Evolutionary conservation across 148 eudicot genomes (phyloP), one percentile per base, ranked within the genome.

Genomic region (Rhododendron ovatum): DNA sequence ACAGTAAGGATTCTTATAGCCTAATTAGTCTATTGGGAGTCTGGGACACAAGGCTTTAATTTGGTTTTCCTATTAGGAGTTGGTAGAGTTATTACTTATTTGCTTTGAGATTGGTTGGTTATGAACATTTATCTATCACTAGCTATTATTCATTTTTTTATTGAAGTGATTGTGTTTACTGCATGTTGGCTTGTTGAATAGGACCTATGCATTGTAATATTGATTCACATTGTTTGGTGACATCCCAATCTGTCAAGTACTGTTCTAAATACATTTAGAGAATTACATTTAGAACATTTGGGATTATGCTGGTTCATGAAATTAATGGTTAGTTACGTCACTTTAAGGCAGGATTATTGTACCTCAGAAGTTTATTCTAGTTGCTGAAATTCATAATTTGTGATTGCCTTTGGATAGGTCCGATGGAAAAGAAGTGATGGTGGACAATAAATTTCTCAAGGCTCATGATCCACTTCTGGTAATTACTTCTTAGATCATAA

Each of bases 381-480:
- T 78, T 73, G 37, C 74, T 37, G 12, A 33, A 61, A 35, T 28
- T 63, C 78, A 33, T 78, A 51, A 37, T 86, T 41, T 13, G n/a
- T 87, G 48, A 28, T 53, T 84, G 43, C 26, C 80, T 57, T 73
- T 81, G 75, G 92, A 24, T 89, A 97, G 99, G 93, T 89, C 96
- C 71, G 98, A 97, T 91, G 99, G 99, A 43, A 92, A 86, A 85
- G 96, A 94, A 89, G 95, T 94, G 87, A 87, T 89, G 87, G 98
- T 97, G 76, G 96, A 94, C 75, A 97, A 95, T 92, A 93, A 93
- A 84, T 94, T 85, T 84, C 98, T 97, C 91, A 95, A 92, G 90
- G 93, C 95, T 53, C 89, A 94, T 89, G 76, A 94, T 89, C 99
- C 99, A 51, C 92, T 87, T 47, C 86, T 97, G 97, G 99, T 97